phyloP scores from a whole-genome alignment of 2,329 filamentous ascomycete genomes.

The Tympanopsis confertula region DNA sequence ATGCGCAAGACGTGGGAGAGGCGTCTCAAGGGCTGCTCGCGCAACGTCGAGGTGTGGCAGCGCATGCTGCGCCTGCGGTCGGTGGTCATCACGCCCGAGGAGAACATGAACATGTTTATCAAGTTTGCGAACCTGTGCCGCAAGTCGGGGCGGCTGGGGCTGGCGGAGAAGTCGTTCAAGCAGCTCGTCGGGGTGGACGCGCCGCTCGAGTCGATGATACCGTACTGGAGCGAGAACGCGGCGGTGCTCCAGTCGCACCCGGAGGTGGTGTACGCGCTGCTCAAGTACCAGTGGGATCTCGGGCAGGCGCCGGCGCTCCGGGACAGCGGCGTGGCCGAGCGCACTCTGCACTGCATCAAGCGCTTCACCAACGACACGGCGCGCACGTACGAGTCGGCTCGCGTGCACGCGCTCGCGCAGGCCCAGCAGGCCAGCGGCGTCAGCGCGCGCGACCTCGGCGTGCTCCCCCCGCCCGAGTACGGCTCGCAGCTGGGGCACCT shows the following conservation, averaged over 20 bases:
- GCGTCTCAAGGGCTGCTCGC: conserved; percentile 84
- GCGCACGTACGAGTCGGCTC: conserved; percentile 38
- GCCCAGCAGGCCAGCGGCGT: background rate
- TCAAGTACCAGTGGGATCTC: conserved; percentile 93
- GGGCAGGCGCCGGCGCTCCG: conserved; percentile 35
- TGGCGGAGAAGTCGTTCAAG: conserved; percentile 80
- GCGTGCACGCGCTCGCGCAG: conserved; percentile 18
- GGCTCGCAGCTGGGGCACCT: background rate
- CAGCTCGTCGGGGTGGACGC: conserved; percentile 14
- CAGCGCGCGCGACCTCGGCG: conserved; percentile 16
- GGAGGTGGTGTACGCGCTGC: conserved; percentile 81
- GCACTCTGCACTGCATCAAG: conserved; percentile 44
- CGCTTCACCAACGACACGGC: conserved; percentile 50
- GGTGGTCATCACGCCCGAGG: conserved; percentile 77
- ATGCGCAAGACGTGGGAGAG: conserved; percentile 95
- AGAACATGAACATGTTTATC: conserved; percentile 99
- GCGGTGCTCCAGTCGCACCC: conserved; percentile 38
- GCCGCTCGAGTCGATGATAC: conserved; percentile 47
- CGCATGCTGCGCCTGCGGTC: conserved; percentile 91
- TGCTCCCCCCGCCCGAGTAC: background rate
- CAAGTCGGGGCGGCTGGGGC: conserved; percentile 85
- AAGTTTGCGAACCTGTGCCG: conserved; percentile 97
- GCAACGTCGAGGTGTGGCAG: conserved; percentile 97
- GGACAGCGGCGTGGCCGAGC: conserved; percentile 28
- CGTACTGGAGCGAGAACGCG: conserved; percentile 35